Conservation (phyloP, 2,329 filamentous ascomycete genomes). For the Remersonia thermophila region DNA sequence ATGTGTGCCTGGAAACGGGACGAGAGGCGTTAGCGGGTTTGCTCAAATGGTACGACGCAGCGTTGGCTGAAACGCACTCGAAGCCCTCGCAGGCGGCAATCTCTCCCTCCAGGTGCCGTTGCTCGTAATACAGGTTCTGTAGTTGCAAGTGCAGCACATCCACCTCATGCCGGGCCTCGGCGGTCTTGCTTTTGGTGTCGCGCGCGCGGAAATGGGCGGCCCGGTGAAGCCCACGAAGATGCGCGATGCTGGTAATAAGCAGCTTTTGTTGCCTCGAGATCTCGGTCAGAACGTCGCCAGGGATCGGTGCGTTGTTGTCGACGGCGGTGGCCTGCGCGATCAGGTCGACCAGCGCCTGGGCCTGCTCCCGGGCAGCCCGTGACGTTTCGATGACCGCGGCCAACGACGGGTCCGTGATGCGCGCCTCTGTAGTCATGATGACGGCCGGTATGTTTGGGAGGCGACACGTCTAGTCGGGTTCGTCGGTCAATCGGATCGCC, state of each 20-base stretch:
- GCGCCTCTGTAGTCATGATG: conserved; percentile 8
- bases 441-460: neutral
- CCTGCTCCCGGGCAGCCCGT: conserved; percentile 60
- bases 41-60: neutral
- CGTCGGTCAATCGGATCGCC: neutral
- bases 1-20: conserved; percentile 57
- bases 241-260: conserved; percentile 65
- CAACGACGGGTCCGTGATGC: conserved; percentile 54
- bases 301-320: conserved; percentile 27
- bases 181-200: conserved; percentile 74
- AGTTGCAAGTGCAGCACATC: conserved; percentile 84
- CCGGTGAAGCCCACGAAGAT: conserved; percentile 72
- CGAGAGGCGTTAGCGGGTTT: conserved; percentile 7
- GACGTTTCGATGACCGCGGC: conserved; percentile 59
- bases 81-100: conserved; percentile 85
- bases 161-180: conserved; percentile 79
- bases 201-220: conserved; percentile 69
- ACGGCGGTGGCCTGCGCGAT: conserved; percentile 33
- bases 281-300: conserved; percentile 40
- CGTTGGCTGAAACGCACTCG: conserved; percentile 49
- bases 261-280: conserved; percentile 68
- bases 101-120: conserved; percentile 79
- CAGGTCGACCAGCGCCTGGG: conserved; percentile 49
- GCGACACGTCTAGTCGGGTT: neutral
- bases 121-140: conserved; percentile 94